These are phyloP conservation scores for Calendula officinalis DNA, from an alignment of 129 eudicot species.

Conservation along the genomic window DNA sequence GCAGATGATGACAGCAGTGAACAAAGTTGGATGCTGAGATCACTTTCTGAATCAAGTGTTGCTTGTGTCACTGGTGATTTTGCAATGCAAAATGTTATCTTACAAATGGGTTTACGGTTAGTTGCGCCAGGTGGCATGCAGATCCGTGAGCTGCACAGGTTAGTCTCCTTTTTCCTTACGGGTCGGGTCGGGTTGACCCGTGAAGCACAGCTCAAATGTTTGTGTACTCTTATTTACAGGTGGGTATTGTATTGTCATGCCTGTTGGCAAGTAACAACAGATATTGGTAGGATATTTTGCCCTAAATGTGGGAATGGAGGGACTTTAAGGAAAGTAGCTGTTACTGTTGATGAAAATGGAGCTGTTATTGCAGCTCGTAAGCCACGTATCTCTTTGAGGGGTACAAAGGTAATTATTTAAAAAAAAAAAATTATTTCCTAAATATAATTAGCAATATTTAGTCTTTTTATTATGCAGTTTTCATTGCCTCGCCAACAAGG, in stretches of 20 bases:
- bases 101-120: constrained; percentile 93
- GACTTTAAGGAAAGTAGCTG: constrained; percentile 90
- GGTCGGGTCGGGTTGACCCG: background rate
- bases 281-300: constrained; percentile 78
- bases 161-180: background rate
- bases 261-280: constrained; percentile 84
- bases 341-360: constrained; percentile 95
- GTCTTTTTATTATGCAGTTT: constrained; percentile 47
- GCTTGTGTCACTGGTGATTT: constrained; percentile 88
- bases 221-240: constrained; percentile 34
- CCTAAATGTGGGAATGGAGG: constrained; percentile 97
- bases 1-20: constrained; percentile 80
- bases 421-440: background rate
- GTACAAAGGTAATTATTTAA: constrained; percentile 62
- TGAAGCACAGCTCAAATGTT: too few species aligned
- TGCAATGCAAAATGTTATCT: constrained; percentile 95
- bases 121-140: constrained; percentile 99
- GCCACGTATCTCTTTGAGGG: constrained; percentile 78
- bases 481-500: constrained; percentile 94
- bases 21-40: constrained; percentile 89
- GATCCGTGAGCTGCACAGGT: constrained; percentile 95
- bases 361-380: constrained; percentile 67
- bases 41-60: constrained; percentile 94
- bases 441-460: background rate
- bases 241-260: constrained; percentile 98